phyloP scores from a whole-genome alignment of 371 early-diverging fungal species.

The Rhizopus arrhizus region DNA sequence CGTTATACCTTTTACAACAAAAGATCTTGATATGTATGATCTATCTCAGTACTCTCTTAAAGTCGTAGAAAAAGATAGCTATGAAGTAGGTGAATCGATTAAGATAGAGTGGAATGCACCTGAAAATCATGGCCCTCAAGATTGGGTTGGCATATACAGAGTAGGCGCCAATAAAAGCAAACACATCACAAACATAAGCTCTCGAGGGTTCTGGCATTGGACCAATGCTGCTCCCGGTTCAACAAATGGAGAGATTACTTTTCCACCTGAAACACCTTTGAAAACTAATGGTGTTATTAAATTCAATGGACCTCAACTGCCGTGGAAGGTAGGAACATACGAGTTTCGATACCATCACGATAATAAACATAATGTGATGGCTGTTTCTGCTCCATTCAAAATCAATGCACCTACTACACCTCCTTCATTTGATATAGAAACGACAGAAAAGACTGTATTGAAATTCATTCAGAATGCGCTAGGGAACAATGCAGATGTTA shows the following conservation, averaged over 20 bases:
- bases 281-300: slow-evolving; percentile 43
- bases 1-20: slow-evolving; percentile 44
- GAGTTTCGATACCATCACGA: slow-evolving; percentile 91
- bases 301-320: slow-evolving; percentile 67
- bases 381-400: slow-evolving; percentile 76
- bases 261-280: slow-evolving; percentile 30
- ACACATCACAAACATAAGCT: slow-evolving; percentile 74
- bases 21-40: slow-evolving; percentile 56
- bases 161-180: slow-evolving; percentile 70
- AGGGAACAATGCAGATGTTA: slow-evolving; percentile 52
- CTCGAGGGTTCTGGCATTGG: slow-evolving; percentile 72
- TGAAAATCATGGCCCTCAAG: slow-evolving; percentile 67
- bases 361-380: slow-evolving; percentile 83
- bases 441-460: slow-evolving; percentile 31
- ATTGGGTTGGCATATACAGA: slow-evolving; percentile 94
- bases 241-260: slow-evolving; percentile 14
- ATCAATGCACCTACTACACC: slow-evolving; percentile 47
- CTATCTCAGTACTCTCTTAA: slow-evolving; percentile 51
- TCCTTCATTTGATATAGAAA: slow-evolving; percentile 22
- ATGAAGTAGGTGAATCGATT: slow-evolving; percentile 74
- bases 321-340: slow-evolving; percentile 85
- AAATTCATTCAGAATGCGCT: slow-evolving; percentile 41
- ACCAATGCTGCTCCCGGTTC: slow-evolving; percentile 13
- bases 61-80: slow-evolving; percentile 21
- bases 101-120: slow-evolving; percentile 74